Conservation (phyloP, 192 early-diverging fungal species). For the Gonapodya prolifera region DNA sequence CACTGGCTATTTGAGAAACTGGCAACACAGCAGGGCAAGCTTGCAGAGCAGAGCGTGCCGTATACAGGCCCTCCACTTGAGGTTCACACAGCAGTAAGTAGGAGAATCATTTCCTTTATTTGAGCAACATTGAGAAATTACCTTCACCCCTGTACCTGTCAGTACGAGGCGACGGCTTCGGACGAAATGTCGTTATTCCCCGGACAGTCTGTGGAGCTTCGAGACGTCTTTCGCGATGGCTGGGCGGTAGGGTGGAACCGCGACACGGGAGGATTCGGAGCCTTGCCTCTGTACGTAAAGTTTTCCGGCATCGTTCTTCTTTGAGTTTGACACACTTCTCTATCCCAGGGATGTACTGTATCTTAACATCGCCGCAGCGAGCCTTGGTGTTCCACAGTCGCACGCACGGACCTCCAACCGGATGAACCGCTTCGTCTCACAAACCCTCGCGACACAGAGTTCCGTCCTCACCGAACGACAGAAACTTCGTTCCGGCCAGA, state of each 20-base stretch:
- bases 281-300: not conserved
- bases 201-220: not conserved
- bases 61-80: not conserved
- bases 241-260: not conserved
- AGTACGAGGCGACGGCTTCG: not conserved
- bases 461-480: not conserved
- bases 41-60: not conserved
- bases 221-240: not conserved
- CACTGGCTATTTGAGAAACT: not conserved
- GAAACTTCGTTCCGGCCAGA: not conserved
- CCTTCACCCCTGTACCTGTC: no score
- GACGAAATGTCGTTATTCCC: not conserved
- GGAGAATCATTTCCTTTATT: no score
- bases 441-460: not conserved
- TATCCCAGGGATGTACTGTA: not conserved
- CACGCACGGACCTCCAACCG: not conserved
- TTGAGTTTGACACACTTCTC: not conserved
- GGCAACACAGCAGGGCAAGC: not conserved
- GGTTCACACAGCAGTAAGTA: not conserved
- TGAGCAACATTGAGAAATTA: no score
- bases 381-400: not conserved
- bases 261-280: not conserved
- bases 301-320: not conserved
- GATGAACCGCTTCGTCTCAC: not conserved
- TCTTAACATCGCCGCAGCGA: not conserved